phyloP scores from a whole-genome alignment of 306 rosid species.

The Prunus mongolica region DNA sequence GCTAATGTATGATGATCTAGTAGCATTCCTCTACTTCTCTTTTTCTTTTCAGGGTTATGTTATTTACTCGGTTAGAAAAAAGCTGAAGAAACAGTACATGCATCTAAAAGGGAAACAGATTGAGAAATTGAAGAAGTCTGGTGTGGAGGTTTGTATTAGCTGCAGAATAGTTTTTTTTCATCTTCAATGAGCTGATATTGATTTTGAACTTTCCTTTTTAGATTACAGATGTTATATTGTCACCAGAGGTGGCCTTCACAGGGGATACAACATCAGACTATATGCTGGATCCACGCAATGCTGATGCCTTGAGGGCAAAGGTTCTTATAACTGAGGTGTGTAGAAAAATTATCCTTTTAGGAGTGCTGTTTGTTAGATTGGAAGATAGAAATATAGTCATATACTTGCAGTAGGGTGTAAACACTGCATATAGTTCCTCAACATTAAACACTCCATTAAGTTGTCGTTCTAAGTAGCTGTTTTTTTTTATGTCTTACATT shows the following conservation, averaged over 20 bases:
- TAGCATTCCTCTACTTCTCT: neutral
- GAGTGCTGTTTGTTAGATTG: neutral
- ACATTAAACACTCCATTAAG: neutral
- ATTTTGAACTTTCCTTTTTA: conserved; percentile 38
- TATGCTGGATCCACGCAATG: conserved; percentile 87
- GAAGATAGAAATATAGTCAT: neutral
- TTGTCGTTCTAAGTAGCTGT: neutral
- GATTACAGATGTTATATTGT: conserved; percentile 79
- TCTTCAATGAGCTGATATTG: conserved; percentile 10
- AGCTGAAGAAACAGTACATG: conserved; percentile 81
- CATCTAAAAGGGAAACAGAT: conserved; percentile 91
- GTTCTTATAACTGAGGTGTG: conserved; percentile 94
- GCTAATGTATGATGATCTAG: neutral
- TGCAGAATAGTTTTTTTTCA: conserved; percentile 9
- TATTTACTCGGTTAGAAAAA: conserved; percentile 83
- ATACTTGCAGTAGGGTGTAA: neutral
- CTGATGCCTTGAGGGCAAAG: conserved; percentile 97
- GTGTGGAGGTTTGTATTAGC: conserved; percentile 72
- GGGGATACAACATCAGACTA: conserved; percentile 89
- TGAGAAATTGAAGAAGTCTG: conserved; percentile 88
- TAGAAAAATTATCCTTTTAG: neutral
- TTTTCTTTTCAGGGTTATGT: conserved; percentile 75
- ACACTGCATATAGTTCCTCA: neutral
- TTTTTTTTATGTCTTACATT: neutral
- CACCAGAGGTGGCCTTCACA: conserved; percentile 95